These are phyloP conservation scores for Pleurotus sapidus DNA, from an alignment of 768 basidiomycete genomes.

Conservation along the genomic window DNA sequence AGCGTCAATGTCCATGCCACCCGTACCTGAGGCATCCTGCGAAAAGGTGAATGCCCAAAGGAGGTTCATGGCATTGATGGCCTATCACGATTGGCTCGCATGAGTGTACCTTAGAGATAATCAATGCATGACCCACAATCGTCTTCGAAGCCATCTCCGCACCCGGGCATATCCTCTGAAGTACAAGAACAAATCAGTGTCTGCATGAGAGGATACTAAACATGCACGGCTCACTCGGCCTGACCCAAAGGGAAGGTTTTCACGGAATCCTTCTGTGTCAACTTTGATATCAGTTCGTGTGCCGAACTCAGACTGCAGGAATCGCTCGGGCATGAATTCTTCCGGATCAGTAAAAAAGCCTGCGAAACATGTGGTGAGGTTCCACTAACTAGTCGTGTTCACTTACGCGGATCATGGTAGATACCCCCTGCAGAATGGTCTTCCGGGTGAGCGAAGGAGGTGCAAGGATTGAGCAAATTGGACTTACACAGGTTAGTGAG, in stretches of 20 bases:
- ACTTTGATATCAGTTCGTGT: constrained; percentile 12
- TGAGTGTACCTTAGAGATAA: neutral
- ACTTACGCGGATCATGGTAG: constrained; percentile 4
- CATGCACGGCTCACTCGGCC: constrained; percentile 12
- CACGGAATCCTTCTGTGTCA: constrained; percentile 12
- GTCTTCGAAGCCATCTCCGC: constrained; percentile 15
- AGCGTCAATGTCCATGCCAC: neutral
- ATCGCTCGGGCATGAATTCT: constrained; percentile 12
- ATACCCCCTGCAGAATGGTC: neutral
- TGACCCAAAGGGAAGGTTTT: constrained; percentile 13
- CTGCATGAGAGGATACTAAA: neutral
- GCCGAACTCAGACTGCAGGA: constrained; percentile 12
- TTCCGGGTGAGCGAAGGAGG: neutral
- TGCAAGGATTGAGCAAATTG: neutral
- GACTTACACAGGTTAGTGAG: constrained; percentile 12
- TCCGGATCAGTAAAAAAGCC: constrained; percentile 9
- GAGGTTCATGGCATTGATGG: constrained; percentile 22
- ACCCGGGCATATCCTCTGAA: constrained; percentile 17
- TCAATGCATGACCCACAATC: constrained; percentile 9
- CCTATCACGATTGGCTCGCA: constrained; percentile 7
- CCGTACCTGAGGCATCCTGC: neutral
- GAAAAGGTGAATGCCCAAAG: constrained; percentile 28
- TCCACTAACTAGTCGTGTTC: neutral
- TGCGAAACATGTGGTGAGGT: neutral
- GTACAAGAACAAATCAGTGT: neutral